phyloP scores from a whole-genome alignment of 192 early-diverging fungal species.

The Backusella liffmaniae region DNA sequence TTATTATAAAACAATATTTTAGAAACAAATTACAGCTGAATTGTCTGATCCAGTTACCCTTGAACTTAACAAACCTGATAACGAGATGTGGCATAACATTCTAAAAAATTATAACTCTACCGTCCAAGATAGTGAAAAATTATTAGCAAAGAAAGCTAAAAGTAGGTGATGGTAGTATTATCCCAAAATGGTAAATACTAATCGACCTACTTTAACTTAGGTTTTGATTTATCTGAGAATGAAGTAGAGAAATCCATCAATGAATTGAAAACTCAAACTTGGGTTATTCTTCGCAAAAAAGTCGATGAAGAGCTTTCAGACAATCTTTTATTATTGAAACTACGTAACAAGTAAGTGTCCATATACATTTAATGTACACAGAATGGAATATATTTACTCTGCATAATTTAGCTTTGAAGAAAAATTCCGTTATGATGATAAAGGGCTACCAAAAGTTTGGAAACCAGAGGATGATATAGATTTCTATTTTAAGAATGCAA shows the following conservation, averaged over 20 bases:
- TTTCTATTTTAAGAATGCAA: conserved; percentile 71
- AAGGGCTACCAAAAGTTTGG: conserved; percentile 94
- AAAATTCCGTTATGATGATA: conserved; percentile 92
- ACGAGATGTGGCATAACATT: conserved; percentile 73
- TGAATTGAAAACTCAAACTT: conserved; percentile 64
- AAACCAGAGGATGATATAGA: conserved; percentile 95
- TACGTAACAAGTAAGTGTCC: conserved; percentile 50
- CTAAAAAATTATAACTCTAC: conserved; percentile 58
- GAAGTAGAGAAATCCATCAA: conserved; percentile 53
- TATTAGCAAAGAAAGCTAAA: conserved; percentile 50
- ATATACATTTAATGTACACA: background rate
- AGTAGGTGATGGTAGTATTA: conserved; percentile 25
- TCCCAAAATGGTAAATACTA: background rate
- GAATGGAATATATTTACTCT: background rate
- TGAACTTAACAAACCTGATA: conserved; percentile 63
- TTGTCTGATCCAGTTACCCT: conserved; percentile 72
- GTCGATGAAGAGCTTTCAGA: conserved; percentile 84
- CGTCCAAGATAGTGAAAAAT: conserved; percentile 49
- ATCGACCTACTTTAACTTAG: background rate
- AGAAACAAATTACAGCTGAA: conserved; percentile 50
- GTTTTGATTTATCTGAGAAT: conserved; percentile 48
- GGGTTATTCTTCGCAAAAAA: conserved; percentile 70
- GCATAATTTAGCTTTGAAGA: conserved; percentile 69
- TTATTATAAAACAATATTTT: background rate
- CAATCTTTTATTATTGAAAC: conserved; percentile 76